Percentiles rank a stretch among this genome's conserved stretches.
Evolutionary conservation across 768 basidiomycete species (phyloP).

Genomic region (Ephemerocybe angulata): DNA sequence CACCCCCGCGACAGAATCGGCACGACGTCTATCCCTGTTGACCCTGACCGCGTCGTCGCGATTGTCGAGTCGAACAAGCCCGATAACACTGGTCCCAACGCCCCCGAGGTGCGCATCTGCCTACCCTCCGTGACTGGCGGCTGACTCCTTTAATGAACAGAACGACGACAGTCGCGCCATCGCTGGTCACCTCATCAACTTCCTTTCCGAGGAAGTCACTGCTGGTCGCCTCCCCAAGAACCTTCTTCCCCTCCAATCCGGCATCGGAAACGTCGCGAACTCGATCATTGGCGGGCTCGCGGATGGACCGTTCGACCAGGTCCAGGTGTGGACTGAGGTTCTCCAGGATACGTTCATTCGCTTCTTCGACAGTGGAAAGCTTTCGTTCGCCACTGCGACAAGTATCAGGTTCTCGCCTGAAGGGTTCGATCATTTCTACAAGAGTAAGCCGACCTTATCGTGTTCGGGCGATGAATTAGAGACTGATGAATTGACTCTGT

Average conservation of each 20-base stretch:
- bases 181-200: conserved; percentile 42
- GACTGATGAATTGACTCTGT: neutral
- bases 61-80: conserved; percentile 38
- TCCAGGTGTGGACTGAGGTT: conserved; percentile 50
- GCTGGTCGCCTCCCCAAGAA: conserved; percentile 39
- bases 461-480: neutral
- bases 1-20: conserved; percentile 45
- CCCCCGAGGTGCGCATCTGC: conserved; percentile 34
- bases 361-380: conserved; percentile 46
- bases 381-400: conserved; percentile 45
- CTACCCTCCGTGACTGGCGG: neutral
- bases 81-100: conserved; percentile 44
- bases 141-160: no score
- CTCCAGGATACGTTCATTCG: conserved; percentile 42
- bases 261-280: conserved; percentile 48
- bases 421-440: conserved; percentile 47
- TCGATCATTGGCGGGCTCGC: conserved; percentile 48
- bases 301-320: conserved; percentile 45
- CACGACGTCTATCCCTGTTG: conserved; percentile 41
- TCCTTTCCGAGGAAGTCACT: conserved; percentile 38
- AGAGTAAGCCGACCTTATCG: conserved; percentile 24
- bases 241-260: conserved; percentile 43
- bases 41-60: conserved; percentile 46
- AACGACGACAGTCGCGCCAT: conserved; percentile 40
- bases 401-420: conserved; percentile 45